A percentile compares a stretch with the other conserved stretches of the same genome.
Evolutionary conservation across 2,329 filamentous ascomycete species (phyloP).

Genomic region (Colletotrichum nymphaeae): DNA sequence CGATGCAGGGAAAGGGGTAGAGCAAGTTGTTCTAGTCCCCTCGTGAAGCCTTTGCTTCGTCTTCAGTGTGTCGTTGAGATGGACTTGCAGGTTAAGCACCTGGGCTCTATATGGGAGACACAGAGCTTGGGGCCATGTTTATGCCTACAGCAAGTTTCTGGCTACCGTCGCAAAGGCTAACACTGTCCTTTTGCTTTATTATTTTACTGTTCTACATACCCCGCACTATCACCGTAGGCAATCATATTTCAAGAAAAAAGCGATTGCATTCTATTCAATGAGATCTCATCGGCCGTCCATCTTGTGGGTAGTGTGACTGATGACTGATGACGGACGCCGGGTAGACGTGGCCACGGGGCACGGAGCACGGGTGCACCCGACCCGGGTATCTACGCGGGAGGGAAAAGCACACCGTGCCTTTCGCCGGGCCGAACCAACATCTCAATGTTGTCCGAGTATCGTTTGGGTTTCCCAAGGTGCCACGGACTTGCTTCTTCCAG

Average conservation of each 20-base stretch:
- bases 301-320: not conserved
- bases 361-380: not conserved
- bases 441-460: not conserved
- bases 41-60: not conserved
- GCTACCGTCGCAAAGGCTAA: not conserved
- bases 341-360: not conserved
- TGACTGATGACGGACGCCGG: not conserved
- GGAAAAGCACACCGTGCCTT: not conserved
- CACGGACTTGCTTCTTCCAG: not conserved
- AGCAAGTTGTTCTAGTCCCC: not conserved
- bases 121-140: not conserved
- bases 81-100: not conserved
- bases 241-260: not conserved
- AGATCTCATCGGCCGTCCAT: not conserved
- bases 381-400: not conserved
- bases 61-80: not conserved
- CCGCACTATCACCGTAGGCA: not conserved
- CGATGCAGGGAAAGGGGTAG: not conserved
- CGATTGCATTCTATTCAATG: not conserved
- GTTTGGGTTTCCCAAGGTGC: not conserved
- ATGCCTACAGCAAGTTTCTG: not conserved
- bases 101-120: not conserved
- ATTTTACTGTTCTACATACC: not conserved
- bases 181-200: not conserved
- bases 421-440: slow-evolving; percentile 3